These are phyloP conservation scores for Agrostemma githago DNA, from an alignment of 148 eudicot species.

Conservation along the genomic window DNA sequence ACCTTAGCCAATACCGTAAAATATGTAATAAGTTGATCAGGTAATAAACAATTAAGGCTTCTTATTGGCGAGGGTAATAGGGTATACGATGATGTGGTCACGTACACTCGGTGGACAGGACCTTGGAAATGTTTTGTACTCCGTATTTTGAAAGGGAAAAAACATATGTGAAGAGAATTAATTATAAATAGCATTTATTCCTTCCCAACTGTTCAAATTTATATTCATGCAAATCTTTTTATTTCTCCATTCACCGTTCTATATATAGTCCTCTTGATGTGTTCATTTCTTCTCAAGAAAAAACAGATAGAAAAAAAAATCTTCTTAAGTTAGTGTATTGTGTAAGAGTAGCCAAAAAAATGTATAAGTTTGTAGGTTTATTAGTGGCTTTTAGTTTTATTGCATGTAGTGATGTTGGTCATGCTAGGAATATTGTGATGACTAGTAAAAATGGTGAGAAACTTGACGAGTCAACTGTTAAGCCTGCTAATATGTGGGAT, in stretches of 20 bases:
- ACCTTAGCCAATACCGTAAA: too few relatives aligned
- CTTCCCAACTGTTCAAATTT: conserved; percentile 11
- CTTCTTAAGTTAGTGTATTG: neutral
- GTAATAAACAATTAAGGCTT: too few relatives aligned
- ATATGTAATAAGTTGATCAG: too few relatives aligned
- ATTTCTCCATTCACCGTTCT: conserved; percentile 7
- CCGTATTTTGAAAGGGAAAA: neutral
- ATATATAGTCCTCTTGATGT: conserved; percentile 13
- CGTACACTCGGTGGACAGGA: too few relatives aligned
- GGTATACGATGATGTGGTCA: too few relatives aligned
- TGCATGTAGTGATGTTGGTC: conserved; percentile 6
- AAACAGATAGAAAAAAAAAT: neutral
- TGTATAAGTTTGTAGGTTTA: conserved; percentile 6
- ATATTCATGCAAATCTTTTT: conserved; percentile 17
- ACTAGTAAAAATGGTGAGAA: neutral
- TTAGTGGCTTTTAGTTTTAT: conserved; percentile 7
- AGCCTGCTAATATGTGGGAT: conserved; percentile 8
- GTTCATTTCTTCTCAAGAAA: neutral
- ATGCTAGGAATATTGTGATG: conserved; percentile 12
- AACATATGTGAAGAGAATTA: neutral
- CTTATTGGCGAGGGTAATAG: too few relatives aligned
- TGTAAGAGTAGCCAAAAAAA: neutral
- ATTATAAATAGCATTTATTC: conserved; percentile 13
- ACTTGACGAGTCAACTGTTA: neutral
- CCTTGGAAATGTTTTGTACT: too few relatives aligned